Conservation (phyloP, 2,329 filamentous ascomycete genomes). For the Gyromitra esculenta region DNA sequence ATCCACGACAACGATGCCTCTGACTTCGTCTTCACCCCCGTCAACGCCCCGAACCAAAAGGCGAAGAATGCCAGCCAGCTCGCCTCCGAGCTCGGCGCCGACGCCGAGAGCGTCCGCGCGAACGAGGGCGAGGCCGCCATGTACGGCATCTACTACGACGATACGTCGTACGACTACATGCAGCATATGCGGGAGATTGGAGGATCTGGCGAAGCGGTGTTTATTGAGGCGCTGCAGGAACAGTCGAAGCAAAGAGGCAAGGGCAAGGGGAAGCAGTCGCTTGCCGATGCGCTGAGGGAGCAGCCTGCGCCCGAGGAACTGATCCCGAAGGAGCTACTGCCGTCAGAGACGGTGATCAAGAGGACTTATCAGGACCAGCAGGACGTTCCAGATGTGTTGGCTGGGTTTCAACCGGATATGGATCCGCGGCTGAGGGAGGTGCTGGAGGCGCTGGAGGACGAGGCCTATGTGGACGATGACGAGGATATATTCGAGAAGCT, state of each 20-base stretch:
- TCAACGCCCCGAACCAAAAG: constrained; percentile 60
- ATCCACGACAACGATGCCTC: constrained; percentile 92
- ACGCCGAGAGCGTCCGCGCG: constrained; percentile 72
- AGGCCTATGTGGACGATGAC: constrained; percentile 87
- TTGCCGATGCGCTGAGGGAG: constrained; percentile 82
- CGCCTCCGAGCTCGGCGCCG: constrained; percentile 75
- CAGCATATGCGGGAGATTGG: constrained; percentile 94
- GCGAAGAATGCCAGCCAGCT: constrained; percentile 79
- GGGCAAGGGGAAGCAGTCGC: constrained; percentile 74
- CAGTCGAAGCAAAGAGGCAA: constrained; percentile 70
- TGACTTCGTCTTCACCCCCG: constrained; percentile 86
- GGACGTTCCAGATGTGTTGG: constrained; percentile 87
- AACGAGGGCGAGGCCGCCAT: constrained; percentile 97
- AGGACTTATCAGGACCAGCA: constrained; percentile 92
- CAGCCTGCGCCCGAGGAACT: constrained; percentile 64
- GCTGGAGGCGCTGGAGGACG: constrained; percentile 91
- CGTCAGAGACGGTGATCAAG: constrained; percentile 79
- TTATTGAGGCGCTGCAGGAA: constrained; percentile 75
- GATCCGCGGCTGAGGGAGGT: constrained; percentile 90
- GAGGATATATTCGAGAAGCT: constrained; percentile 81
- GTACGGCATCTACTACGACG: constrained; percentile 93
- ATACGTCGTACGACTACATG: constrained; percentile 98
- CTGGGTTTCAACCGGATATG: constrained; percentile 97
- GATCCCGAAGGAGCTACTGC: constrained; percentile 78
- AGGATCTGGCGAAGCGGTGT: constrained; percentile 75